Evolutionary conservation across 169 alveolate species (phyloP).

Genomic region (Eimeria acervulina): DNA sequence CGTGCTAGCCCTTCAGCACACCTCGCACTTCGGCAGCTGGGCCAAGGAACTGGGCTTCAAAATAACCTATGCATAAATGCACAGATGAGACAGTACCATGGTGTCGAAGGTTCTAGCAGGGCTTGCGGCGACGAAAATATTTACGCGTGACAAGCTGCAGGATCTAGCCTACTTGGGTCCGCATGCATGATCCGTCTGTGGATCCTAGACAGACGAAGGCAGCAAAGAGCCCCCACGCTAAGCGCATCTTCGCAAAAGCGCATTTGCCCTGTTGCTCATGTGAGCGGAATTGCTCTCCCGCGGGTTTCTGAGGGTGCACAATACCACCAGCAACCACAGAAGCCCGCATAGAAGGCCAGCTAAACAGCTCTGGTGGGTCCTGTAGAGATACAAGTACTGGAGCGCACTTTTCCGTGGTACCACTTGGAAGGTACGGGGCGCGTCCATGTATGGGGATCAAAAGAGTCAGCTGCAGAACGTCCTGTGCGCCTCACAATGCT

Average conservation of each 20-base stretch:
- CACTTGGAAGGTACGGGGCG: background rate
- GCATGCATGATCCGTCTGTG: constrained; percentile 1
- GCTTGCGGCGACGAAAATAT: background rate
- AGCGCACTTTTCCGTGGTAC: background rate
- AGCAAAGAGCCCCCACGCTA: background rate
- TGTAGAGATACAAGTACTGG: background rate
- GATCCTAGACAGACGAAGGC: background rate
- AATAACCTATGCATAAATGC: background rate
- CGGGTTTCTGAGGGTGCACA: background rate
- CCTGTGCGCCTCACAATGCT: background rate
- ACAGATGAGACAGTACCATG: background rate
- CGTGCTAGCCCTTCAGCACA: background rate
- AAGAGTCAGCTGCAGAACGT: background rate
- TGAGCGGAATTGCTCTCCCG: background rate
- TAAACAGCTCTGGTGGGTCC: background rate
- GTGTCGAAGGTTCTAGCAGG: background rate
- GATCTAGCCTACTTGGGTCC: background rate
- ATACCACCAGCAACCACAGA: background rate
- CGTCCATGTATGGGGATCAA: background rate
- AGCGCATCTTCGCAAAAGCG: background rate
- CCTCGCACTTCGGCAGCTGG: constrained; percentile 27
- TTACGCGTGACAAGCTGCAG: background rate
- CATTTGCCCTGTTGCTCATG: constrained; percentile 6
- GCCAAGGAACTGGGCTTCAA: background rate
- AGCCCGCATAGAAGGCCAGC: too few species aligned